Percentiles rank a stretch among this genome's conserved stretches.
phyloP scores from a whole-genome alignment of 2,329 filamentous ascomycete species.

The Meredithiella fracta region DNA sequence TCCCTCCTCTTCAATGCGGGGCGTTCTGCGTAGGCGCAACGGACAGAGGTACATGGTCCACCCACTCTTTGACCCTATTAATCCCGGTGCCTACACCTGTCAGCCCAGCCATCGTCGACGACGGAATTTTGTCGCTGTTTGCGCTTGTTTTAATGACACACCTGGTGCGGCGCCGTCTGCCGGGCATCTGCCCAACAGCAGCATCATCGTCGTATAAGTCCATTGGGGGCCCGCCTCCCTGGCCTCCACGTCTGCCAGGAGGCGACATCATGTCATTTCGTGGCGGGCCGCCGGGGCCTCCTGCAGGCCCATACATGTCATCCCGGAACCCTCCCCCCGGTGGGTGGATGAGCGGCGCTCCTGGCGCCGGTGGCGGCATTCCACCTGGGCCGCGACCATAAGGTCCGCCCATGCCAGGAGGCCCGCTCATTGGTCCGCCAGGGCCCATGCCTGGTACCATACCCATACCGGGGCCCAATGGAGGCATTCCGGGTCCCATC shows the following conservation, averaged over 20 bases:
- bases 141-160: not conserved
- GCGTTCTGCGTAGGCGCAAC: not conserved
- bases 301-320: slow-evolving; percentile 12
- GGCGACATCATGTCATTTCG: slow-evolving; percentile 9
- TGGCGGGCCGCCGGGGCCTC: slow-evolving; percentile 11
- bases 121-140: slow-evolving; percentile 17
- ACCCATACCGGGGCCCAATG: not conserved
- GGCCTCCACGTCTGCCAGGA: slow-evolving; percentile 7
- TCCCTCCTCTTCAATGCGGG: not conserved
- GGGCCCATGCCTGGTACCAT: slow-evolving; percentile 9
- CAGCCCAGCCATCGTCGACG: slow-evolving; percentile 32
- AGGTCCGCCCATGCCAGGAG: slow-evolving; percentile 1
- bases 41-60: slow-evolving; percentile 26
- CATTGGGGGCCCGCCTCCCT: slow-evolving; percentile 2
- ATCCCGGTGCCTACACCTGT: slow-evolving; percentile 28
- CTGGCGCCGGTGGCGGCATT: slow-evolving; percentile 7
- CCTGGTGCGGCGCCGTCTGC: slow-evolving; percentile 13
- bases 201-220: slow-evolving; percentile 14
- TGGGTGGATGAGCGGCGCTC: slow-evolving; percentile 6
- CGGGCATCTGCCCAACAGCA: slow-evolving; percentile 13
- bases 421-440: slow-evolving; percentile 5
- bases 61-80: slow-evolving; percentile 34
- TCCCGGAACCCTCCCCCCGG: slow-evolving; percentile 1
- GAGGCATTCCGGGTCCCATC: not conserved
- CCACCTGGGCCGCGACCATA: slow-evolving; percentile 9